phyloP scores from a whole-genome alignment of 176 grass and related monocot genomes.

The Hordeum vulgare region DNA sequence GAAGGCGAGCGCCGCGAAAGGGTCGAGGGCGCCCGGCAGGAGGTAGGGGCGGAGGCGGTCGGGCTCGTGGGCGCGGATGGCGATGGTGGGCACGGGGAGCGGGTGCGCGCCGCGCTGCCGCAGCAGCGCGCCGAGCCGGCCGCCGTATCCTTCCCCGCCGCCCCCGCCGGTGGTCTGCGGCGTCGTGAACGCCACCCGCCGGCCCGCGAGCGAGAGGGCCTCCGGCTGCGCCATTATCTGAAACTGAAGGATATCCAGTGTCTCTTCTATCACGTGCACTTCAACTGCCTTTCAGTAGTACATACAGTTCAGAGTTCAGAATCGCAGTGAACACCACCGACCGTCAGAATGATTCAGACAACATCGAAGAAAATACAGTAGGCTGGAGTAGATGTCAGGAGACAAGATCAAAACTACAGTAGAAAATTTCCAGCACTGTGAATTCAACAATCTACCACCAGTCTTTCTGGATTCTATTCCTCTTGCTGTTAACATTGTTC shows the following conservation, averaged over 20 bases:
- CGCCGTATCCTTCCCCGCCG: constrained; percentile 27
- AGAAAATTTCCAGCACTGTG: background rate
- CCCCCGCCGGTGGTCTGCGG: constrained; percentile 22
- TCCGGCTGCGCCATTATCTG: constrained; percentile 28
- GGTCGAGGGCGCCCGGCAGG: constrained; percentile 40
- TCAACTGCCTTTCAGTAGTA: background rate
- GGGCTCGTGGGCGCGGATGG: constrained; percentile 33
- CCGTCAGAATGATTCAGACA: background rate
- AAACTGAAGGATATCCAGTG: background rate
- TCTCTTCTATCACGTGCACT: background rate
- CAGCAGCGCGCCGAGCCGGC: constrained; percentile 44
- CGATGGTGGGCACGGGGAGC: constrained; percentile 64
- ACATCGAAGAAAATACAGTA: background rate
- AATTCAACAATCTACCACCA: background rate
- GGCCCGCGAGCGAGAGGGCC: constrained; percentile 39
- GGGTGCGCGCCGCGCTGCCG: constrained; percentile 43
- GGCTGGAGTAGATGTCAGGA: background rate
- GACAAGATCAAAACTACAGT: background rate
- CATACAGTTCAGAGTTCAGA: background rate
- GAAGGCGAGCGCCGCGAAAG: constrained; percentile 67
- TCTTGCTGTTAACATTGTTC: constrained; percentile 11
- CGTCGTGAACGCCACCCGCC: constrained; percentile 78
- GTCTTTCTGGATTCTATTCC: background rate
- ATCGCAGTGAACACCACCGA: background rate
- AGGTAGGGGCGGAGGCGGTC: constrained; percentile 52